Base-by-base conservation (phyloP, 495 filamentous ascomycete species). In the Penicillium roqueforti region DNA sequence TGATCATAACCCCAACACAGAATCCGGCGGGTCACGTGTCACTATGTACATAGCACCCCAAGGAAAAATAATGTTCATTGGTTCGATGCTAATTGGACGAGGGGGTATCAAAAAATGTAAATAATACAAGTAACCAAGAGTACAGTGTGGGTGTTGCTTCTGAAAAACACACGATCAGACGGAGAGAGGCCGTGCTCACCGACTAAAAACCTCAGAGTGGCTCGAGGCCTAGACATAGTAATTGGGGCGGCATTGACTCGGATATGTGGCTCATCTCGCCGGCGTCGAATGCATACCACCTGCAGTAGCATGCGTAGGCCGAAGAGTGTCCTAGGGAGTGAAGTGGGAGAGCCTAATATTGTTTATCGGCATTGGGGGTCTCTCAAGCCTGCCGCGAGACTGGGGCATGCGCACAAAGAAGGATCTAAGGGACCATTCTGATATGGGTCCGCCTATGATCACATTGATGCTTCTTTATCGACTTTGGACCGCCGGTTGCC, bases 401-500 rank as follows among this genome's bases (percentile, higher is more conserved):
- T n/a, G 37, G 28, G 18, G 23, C 19, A n/a, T 26, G 18, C 8
- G n/a, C 25, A 18, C 19, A 31, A n/a, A n/a, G 28, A 25, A 40
- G 10, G 19, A 22, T n/a, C 9, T 19, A 14, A 19, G 22, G 10
- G 31, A 16, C 31, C 43, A 48, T 38, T 31, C 6, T 23, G 14
- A 28, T 16, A 50, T 38, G 31, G 22, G 42, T n/a, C 25, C 23
- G 26, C 25, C 28, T 16, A 3, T 28, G 16, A 54, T 68, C 63
- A 70, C 11, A 68, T 32, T 13, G 49, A 48, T 10, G 47, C 55
- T 56, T 60, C 59, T 10, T 52, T 51, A 6, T 45, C 3, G 13
- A 13, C n/a, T 11, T 47, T 57, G n/a, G 61, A 59, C 16, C 61
- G 60, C 32, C 63, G 61, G 6, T 68, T 65, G 2, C 80, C 76